phyloP scores from a whole-genome alignment of 352 stramenopile genomes.

The Phytophthora citricola region DNA sequence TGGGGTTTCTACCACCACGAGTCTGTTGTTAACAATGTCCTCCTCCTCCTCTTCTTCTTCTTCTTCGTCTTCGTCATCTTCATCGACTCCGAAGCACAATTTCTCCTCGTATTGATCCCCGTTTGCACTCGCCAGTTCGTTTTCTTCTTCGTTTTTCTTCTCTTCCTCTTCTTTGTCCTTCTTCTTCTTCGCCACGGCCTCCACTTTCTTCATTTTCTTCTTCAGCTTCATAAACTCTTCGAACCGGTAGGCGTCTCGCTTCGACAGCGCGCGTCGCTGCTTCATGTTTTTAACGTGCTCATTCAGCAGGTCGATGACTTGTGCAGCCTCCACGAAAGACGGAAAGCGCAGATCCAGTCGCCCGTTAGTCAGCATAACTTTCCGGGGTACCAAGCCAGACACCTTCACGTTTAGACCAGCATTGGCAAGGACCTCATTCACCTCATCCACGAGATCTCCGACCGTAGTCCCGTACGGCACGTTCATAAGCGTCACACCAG shows the following conservation, averaged over 20 bases:
- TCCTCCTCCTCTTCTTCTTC: constrained; percentile 47
- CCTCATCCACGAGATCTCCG: constrained; percentile 59
- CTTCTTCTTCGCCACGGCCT: constrained; percentile 14
- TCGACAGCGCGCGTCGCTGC: constrained; percentile 49
- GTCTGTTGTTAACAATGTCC: constrained; percentile 23
- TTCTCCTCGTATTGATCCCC: constrained; percentile 32
- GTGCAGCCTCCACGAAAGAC: constrained; percentile 75
- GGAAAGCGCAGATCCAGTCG: constrained; percentile 77
- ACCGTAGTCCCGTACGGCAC: constrained; percentile 81
- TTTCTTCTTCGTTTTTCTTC: constrained; percentile 21
- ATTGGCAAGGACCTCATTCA: constrained; percentile 57
- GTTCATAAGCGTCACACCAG: constrained; percentile 73
- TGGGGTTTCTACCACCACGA: constrained; percentile 28
- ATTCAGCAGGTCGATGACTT: constrained; percentile 74
- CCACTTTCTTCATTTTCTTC: constrained; percentile 32
- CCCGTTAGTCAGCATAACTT: constrained; percentile 77
- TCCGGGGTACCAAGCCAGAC: constrained; percentile 57
- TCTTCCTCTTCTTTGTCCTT: constrained; percentile 23
- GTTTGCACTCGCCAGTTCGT: constrained; percentile 34
- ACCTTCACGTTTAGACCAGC: constrained; percentile 67
- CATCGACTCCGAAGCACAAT: constrained; percentile 33
- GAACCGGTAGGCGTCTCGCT: constrained; percentile 52
- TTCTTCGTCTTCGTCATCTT: constrained; percentile 33
- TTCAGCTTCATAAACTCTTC: constrained; percentile 49
- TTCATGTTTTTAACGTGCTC: constrained; percentile 62